These are phyloP conservation scores for Neurospora africana DNA, from an alignment of 495 filamentous ascomycete genomes.

Conservation along the genomic window DNA sequence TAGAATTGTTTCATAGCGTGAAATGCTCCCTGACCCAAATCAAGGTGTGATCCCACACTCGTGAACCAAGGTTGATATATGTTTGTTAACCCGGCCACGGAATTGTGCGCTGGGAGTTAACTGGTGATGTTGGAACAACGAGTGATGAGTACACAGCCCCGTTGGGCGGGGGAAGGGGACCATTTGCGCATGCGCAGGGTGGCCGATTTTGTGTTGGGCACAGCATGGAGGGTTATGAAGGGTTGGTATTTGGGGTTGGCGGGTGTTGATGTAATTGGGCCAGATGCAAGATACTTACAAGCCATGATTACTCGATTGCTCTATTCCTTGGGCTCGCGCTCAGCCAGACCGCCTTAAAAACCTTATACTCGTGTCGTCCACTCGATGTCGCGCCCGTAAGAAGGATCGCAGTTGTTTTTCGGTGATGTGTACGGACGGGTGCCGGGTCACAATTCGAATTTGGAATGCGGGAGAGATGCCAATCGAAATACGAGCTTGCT, in stretches of 20 bases:
- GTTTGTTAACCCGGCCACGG: not conserved
- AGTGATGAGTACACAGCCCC: not conserved
- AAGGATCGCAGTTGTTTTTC: not conserved
- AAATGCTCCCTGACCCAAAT: not conserved
- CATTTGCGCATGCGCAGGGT: not conserved
- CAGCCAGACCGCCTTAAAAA: not conserved
- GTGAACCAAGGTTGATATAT: not conserved
- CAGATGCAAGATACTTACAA: not conserved
- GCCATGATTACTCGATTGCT: not conserved
- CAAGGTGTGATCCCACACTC: not conserved
- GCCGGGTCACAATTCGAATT: not conserved
- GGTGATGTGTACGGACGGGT: not conserved
- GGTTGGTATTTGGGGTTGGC: not conserved
- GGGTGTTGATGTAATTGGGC: not conserved
- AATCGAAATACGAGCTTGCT: not conserved
- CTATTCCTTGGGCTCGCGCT: not conserved
- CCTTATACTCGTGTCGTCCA: not conserved
- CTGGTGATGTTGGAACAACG: not conserved
- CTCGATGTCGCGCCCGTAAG: not conserved
- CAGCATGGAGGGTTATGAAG: not conserved
- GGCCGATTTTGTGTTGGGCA: not conserved
- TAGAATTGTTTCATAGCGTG: slow-evolving; percentile 9
- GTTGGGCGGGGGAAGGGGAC: not conserved
- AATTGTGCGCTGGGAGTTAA: not conserved
- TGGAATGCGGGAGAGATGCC: not conserved